These are phyloP conservation scores for Tuber brumale DNA, from an alignment of 495 filamentous ascomycete genomes.

Conservation along the genomic window DNA sequence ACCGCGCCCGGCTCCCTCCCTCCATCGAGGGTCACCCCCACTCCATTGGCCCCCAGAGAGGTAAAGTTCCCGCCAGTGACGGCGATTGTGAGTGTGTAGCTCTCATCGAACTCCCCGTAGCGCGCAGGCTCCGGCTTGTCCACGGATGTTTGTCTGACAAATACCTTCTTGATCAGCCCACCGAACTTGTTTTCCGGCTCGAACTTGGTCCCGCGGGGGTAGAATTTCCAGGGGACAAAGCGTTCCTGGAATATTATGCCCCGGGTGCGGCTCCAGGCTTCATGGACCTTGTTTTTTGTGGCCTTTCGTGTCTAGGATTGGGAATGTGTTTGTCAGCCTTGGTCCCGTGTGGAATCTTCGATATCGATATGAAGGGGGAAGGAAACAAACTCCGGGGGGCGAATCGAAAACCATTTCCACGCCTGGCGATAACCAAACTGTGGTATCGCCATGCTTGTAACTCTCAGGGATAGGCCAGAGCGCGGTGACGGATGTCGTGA, in stretches of 20 bases:
- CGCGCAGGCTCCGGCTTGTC: conserved; percentile 54
- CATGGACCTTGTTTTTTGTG: conserved; percentile 40
- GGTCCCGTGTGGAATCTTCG: conserved; percentile 10
- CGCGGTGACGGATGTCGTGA: conserved; percentile 29
- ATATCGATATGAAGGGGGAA: background rate
- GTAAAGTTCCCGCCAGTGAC: conserved; percentile 19
- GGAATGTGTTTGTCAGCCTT: conserved; percentile 9
- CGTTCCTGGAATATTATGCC: conserved; percentile 54
- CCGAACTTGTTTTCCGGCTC: conserved; percentile 51
- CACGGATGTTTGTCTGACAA: conserved; percentile 53
- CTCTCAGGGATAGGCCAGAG: conserved; percentile 42
- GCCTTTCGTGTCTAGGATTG: background rate
- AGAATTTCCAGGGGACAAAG: conserved; percentile 71
- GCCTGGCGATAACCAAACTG: conserved; percentile 39
- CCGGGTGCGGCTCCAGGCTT: conserved; percentile 46
- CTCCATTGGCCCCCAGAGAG: background rate
- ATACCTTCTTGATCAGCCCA: conserved; percentile 51
- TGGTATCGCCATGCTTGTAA: conserved; percentile 34
- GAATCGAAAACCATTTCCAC: conserved; percentile 24
- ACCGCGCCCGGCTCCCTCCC: conserved; percentile 46
- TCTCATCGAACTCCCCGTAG: conserved; percentile 63
- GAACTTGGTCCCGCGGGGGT: conserved; percentile 53
- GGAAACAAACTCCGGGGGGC: conserved; percentile 13
- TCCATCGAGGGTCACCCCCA: conserved; percentile 17
- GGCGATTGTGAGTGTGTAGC: conserved; percentile 58